A percentile compares a stretch with the other conserved stretches of the same genome.
phyloP scores from a whole-genome alignment of 805 yeast species.

The Candida caryicola region DNA sequence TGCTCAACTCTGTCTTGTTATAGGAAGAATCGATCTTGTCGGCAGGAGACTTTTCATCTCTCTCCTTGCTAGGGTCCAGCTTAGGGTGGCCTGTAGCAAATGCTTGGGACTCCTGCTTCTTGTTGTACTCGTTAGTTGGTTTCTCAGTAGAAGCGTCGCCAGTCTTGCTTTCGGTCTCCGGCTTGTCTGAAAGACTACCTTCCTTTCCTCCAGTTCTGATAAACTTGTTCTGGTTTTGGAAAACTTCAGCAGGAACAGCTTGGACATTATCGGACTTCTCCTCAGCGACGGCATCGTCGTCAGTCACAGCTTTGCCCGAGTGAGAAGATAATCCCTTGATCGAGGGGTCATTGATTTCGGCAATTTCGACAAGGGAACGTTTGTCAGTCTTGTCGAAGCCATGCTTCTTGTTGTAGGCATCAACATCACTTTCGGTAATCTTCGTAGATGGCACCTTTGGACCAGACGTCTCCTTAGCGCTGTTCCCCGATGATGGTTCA shows the following conservation, averaged over 20 bases:
- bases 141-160: not conserved
- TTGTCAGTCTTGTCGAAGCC: slow-evolving; percentile 19
- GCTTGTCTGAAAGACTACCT: slow-evolving; percentile 8
- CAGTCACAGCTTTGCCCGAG: slow-evolving; percentile 4
- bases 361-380: slow-evolving; percentile 26
- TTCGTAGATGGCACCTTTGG: too few species aligned
- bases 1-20: too few species aligned
- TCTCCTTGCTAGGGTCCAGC: not conserved
- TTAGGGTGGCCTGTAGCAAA: slow-evolving; percentile 3
- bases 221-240: slow-evolving; percentile 11
- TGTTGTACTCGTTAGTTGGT: not conserved
- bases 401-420: slow-evolving; percentile 27
- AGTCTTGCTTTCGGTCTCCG: not conserved
- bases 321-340: slow-evolving; percentile 17
- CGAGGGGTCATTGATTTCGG: slow-evolving; percentile 20
- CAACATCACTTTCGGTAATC: slow-evolving; percentile 22
- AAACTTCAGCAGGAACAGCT: slow-evolving; percentile 9
- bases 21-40: slow-evolving; percentile 2
- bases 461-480: too few species aligned
- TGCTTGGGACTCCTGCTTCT: slow-evolving; percentile 1
- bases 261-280: slow-evolving; percentile 8
- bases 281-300: slow-evolving; percentile 8
- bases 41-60: not conserved
- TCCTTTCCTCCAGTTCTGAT: slow-evolving; percentile 15
- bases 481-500: slow-evolving; percentile 6